These are phyloP conservation scores for Neofusicoccum ribis DNA, from an alignment of 2,329 filamentous ascomycete genomes.

Conservation along the genomic window DNA sequence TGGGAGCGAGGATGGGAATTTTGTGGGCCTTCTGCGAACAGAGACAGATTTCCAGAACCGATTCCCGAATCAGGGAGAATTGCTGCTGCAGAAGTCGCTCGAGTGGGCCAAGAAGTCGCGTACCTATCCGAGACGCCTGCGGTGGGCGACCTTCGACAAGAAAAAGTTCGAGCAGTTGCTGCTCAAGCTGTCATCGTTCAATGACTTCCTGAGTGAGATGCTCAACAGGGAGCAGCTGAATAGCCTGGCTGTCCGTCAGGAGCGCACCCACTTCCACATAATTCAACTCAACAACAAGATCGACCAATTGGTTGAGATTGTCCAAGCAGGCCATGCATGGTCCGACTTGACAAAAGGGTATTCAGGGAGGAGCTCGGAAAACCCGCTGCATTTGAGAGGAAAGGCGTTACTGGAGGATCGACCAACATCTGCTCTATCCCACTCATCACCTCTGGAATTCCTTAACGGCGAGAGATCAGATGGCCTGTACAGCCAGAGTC, in stretches of 20 bases:
- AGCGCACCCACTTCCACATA: conserved; percentile 38
- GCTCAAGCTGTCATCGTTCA: conserved; percentile 34
- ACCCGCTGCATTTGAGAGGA: conserved; percentile 17
- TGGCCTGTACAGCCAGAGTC: conserved; percentile 20
- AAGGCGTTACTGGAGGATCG: conserved; percentile 25
- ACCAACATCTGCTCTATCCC: conserved; percentile 18
- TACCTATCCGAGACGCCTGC: conserved; percentile 29
- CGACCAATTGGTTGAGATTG: conserved; percentile 37
- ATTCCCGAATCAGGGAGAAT: conserved; percentile 31
- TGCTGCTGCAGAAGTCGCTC: conserved; percentile 32
- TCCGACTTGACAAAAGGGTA: conserved; percentile 17
- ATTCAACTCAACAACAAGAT: conserved; percentile 38
- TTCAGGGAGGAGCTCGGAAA: background rate
- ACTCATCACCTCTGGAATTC: background rate
- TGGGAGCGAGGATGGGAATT: conserved; percentile 19
- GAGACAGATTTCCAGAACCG: conserved; percentile 29
- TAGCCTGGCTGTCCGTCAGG: conserved; percentile 32
- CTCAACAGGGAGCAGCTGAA: conserved; percentile 34
- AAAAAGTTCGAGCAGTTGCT: conserved; percentile 34
- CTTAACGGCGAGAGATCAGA: conserved; percentile 23
- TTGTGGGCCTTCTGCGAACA: conserved; percentile 20
- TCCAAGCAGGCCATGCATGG: conserved; percentile 27
- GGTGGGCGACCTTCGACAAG: conserved; percentile 36
- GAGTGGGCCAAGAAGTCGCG: conserved; percentile 30
- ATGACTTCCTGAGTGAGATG: conserved; percentile 39